Evolutionary conservation across 179 eudicot genomes (phyloP).

Genomic region (Heliamphora pulchella): DNA sequence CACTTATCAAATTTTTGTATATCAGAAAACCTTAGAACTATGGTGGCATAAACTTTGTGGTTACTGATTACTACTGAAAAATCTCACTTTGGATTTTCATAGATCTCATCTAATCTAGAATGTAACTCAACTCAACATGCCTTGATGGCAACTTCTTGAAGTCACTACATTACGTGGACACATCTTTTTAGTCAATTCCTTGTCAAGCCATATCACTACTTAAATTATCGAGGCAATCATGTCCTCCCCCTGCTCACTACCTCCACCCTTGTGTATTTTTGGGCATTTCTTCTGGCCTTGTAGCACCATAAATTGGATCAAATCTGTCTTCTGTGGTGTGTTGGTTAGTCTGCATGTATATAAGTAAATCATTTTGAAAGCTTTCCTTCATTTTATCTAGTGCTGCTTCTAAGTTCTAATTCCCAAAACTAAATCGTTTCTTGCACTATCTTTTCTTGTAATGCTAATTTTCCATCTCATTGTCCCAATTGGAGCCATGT

Average conservation of each 20-base stretch:
- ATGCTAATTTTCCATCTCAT: constrained; percentile 8
- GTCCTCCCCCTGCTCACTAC: neutral
- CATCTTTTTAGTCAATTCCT: neutral
- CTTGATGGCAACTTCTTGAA: neutral
- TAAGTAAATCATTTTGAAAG: neutral
- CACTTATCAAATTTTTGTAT: neutral
- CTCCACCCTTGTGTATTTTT: neutral
- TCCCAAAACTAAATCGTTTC: neutral
- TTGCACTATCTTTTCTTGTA: neutral
- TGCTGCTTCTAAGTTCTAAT: neutral
- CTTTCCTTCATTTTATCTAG: neutral
- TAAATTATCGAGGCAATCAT: neutral
- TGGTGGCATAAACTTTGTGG: neutral
- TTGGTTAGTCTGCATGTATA: neutral
- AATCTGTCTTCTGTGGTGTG: neutral
- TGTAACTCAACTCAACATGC: neutral
- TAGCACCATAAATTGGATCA: constrained; percentile 8
- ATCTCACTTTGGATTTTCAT: neutral
- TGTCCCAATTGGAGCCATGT: neutral
- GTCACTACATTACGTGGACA: neutral
- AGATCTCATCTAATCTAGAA: neutral
- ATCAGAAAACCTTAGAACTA: neutral
- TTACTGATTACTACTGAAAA: neutral
- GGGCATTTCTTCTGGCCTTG: neutral
- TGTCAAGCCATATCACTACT: constrained; percentile 1